A percentile compares a stretch with the other conserved stretches of the same genome.
These are phyloP conservation scores for Xylaria acuta DNA, from an alignment of 495 filamentous ascomycete genomes.

Conservation along the genomic window DNA sequence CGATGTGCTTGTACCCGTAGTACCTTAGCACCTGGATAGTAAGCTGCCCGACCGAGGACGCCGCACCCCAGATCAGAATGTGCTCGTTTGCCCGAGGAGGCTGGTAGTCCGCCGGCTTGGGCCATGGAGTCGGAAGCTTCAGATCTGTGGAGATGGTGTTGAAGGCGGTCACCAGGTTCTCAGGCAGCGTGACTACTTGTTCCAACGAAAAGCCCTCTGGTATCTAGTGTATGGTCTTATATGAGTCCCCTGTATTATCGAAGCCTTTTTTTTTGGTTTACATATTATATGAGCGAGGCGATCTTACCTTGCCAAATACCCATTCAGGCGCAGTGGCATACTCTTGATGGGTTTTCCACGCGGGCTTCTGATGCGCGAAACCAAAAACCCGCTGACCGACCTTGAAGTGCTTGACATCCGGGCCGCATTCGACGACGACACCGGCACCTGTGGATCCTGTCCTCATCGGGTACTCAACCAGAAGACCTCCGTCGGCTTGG, in stretches of 20 bases:
- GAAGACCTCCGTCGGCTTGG: constrained; percentile 57
- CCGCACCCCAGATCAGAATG: constrained; percentile 62
- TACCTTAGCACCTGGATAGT: constrained; percentile 55
- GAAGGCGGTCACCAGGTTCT: constrained; percentile 61
- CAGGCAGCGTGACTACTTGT: constrained; percentile 57
- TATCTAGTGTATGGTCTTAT: constrained; percentile 35
- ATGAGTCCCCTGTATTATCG: background rate
- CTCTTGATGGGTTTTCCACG: constrained; percentile 54
- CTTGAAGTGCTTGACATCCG: constrained; percentile 43
- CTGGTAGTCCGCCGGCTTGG: constrained; percentile 42
- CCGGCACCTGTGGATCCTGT: constrained; percentile 51
- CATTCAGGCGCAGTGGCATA: constrained; percentile 47
- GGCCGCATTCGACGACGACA: constrained; percentile 51
- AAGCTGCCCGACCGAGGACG: constrained; percentile 58
- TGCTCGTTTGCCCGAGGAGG: constrained; percentile 37
- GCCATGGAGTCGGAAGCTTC: constrained; percentile 56
- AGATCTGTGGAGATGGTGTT: constrained; percentile 53
- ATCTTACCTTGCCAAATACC: constrained; percentile 42
- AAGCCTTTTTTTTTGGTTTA: background rate
- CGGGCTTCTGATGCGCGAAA: constrained; percentile 46
- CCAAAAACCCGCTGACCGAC: constrained; percentile 58
- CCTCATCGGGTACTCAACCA: constrained; percentile 47
- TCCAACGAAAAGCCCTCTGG: constrained; percentile 44
- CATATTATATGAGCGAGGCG: background rate
- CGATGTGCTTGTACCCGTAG: constrained; percentile 56